A percentile compares a stretch with the other conserved stretches of the same genome.
phyloP scores from a whole-genome alignment of 306 rosid species.

The Pterocarpus macrocarpus region DNA sequence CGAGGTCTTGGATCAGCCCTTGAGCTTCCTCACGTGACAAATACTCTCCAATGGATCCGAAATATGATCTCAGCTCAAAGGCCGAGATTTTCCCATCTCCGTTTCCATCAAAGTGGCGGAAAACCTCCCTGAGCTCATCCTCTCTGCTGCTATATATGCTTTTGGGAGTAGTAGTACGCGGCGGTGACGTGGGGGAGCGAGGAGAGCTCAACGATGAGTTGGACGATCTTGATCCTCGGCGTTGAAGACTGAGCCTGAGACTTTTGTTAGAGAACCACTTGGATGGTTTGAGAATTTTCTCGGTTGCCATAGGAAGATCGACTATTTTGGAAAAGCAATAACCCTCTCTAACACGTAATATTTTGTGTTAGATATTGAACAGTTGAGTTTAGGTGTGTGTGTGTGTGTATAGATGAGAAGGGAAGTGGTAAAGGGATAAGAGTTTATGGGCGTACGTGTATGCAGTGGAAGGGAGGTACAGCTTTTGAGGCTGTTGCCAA shows the following conservation, averaged over 20 bases:
- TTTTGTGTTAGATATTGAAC: neutral
- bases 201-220: conserved; percentile 50
- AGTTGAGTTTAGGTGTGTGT: neutral
- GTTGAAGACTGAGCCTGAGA: conserved; percentile 51
- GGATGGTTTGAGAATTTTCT: conserved; percentile 50
- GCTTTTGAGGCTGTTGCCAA: conserved; percentile 4
- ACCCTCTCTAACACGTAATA: neutral
- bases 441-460: neutral
- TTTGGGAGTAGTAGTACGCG: conserved; percentile 35
- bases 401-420: neutral
- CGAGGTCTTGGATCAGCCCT: conserved; percentile 65
- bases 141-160: conserved; percentile 28
- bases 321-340: neutral
- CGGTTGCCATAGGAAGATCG: conserved; percentile 50
- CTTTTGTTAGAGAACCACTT: conserved; percentile 73
- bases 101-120: conserved; percentile 62
- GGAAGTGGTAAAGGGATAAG: neutral
- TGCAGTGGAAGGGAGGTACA: too few relatives aligned
- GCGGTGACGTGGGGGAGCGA: conserved; percentile 39
- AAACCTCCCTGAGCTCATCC: conserved; percentile 60
- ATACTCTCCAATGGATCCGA: conserved; percentile 73
- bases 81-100: conserved; percentile 79
- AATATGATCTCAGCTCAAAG: conserved; percentile 65
- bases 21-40: conserved; percentile 69
- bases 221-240: conserved; percentile 49